These are phyloP conservation scores for Akanthomyces uredinophilus DNA, from an alignment of 2,329 filamentous ascomycete genomes.

Conservation along the genomic window DNA sequence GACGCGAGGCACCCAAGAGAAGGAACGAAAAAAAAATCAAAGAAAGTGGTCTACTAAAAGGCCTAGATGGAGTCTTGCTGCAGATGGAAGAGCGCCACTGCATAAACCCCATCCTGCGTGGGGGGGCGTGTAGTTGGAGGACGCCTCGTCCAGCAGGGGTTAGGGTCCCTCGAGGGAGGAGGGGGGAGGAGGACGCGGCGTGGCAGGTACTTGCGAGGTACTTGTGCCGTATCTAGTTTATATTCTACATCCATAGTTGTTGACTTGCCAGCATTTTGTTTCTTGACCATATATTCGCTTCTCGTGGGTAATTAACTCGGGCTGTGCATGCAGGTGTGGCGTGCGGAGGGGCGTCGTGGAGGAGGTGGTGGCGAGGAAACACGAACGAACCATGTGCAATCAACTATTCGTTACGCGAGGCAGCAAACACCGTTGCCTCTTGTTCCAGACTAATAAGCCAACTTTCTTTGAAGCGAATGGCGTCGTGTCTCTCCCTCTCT, in stretches of 20 bases:
- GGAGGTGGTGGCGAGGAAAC: background rate
- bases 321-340: slow-evolving; percentile 9
- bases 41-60: background rate
- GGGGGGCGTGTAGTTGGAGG: background rate
- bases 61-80: slow-evolving; percentile 8
- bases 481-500: background rate
- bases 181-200: background rate
- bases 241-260: background rate
- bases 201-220: slow-evolving; percentile 7
- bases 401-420: too few relatives aligned
- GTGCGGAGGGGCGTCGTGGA: background rate
- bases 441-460: background rate
- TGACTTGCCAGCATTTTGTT: background rate
- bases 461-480: background rate
- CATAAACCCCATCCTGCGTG: background rate
- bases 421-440: background rate
- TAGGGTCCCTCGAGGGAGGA: background rate
- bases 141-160: background rate
- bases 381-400: background rate
- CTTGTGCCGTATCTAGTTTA: background rate
- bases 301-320: background rate
- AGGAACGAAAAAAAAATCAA: background rate
- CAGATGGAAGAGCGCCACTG: slow-evolving; percentile 2
- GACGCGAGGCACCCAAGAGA: background rate
- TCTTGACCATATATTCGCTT: too few relatives aligned